Base-by-base conservation (phyloP, 2,329 filamentous ascomycete species). In the Kalaharituber pfeilii region DNA sequence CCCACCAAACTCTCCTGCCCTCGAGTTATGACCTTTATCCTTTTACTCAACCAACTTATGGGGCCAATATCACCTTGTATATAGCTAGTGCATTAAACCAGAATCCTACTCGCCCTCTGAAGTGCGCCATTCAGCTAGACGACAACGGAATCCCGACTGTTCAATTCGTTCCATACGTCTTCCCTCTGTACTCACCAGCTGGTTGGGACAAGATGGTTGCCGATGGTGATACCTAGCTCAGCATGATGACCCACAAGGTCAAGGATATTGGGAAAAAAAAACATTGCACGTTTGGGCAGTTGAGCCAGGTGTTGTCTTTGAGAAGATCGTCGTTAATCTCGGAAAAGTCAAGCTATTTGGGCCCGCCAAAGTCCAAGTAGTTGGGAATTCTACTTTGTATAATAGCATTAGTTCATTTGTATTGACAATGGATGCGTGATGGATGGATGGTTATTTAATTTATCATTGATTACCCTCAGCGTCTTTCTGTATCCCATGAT, bases 21-120 rank as follows among this genome's bases (percentile, higher is more conserved):
- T 82, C 7, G 73, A 78, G n/a, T 59, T 84, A 81, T 64, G 70
- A 75, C 52, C 62, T 82, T 55, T 82, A 79, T 65, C 70, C 79
- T 11, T 82, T 80, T 68, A 76, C 73, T 44, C 71, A 72, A 54
- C 65, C 65, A 20, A 65, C 71, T 4, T 68, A 68, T 15, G 69
- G 69, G 5, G 66, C 65, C 45, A 71, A 71, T 59, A 66, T 72
- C 1, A 72, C 73, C 0, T 68, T 78, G 2, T 73, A 72, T 64
- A 68, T 79, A 56, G 68, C 67, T 1, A 67, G 69, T 2, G 67
- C 71, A 0, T 68, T 77, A 3, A 77, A 78, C 60, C 70, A 72
- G 5, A 70, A 75, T 53, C 74, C 75, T 0, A 65, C 67, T 22
- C 67, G 69, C 1, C 71, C 69, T 2, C 72, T 79, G 63, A 68